Evolutionary conservation across 768 basidiomycete genomes (phyloP), one percentile per base, ranked within the genome.

Genomic region (Podaxis mareebaensis): DNA sequence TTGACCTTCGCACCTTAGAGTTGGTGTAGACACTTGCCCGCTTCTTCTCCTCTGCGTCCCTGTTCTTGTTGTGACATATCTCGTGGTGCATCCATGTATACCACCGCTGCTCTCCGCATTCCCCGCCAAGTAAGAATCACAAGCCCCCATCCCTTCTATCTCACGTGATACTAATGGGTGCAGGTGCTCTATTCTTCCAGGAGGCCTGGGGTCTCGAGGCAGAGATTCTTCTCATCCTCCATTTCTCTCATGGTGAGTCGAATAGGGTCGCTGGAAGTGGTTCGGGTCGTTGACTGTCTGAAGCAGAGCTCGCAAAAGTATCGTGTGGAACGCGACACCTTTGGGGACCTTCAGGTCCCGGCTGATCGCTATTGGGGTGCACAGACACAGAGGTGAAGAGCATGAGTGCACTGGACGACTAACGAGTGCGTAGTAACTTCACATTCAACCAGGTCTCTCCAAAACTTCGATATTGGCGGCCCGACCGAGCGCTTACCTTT

Each of bases 401-500:
- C 26, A 48, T 49, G 12, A 20, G 28, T 48, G 40, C 28, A 58
- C 62, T 39, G 22, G 36, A 64, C 30, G 13, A 30, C 51, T 33
- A 33, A 26, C 30, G 26, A 58, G 22, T 42, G 51, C 15, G 44
- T 44, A 36, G 38, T 33, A 53, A 28, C 20, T 39, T 55, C 28
- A 26, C 49, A 58, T 42, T 6, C 20, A 28, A 13, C 3, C 68
- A 93, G 94, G 51, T 96, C 95, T 20, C 81, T 99, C 65, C 92
- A 96, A 76, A 99, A 99, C 76, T 99, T 99, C 69, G 96, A 99
- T 73, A 99, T 99, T 68, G 97, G 97, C 63, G 97, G 97, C 20
- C 89, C 92, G 20, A 80, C 93, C 1, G 97, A 99, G 74, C 88
- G 96, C 63, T 86, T 99, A 66, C 97, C 97, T 0, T 87, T 86